Base-by-base conservation (phyloP, 371 early-diverging fungal species). In the Rhizopus arrhizus region DNA sequence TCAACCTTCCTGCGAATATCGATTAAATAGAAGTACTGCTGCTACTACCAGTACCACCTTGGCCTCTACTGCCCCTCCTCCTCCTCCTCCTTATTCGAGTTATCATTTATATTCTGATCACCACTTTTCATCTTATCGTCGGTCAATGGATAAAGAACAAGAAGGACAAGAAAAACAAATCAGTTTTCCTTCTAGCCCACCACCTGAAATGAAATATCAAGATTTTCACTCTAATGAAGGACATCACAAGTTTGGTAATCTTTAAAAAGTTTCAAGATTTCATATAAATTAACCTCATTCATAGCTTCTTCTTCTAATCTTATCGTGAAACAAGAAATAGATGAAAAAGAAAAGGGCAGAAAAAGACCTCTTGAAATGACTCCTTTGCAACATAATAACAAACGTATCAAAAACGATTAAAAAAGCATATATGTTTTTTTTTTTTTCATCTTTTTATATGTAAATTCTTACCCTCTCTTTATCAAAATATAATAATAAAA, bases 141-240 rank as follows among this genome's bases (percentile, higher is more conserved):
- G 15, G n/a, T 43, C 43, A 6, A n/a, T 11, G n/a, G 15, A n/a
- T 2, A 15, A 43, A n/a, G 48, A 29, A 38, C 8, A 38, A 48
- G 48, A 48, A 29, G 48, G 28, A 10, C 3, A 5, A 22, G 49
- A 56, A 32, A 43, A 56, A 15, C 56, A 42, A 6, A 56, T 56
- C 11, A 7, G 32, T 10, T 43, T 56, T 31, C 56, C 56, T 45
- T 43, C 56, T 5, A 56, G 56, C 43, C 56, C 56, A 56, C 56
- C 56, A 56, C 56, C 56, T 11, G 56, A 56, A 31, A 32, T 43
- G 32, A 43, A 56, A 16, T 56, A 43, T 56, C 15, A 45, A 15
- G 33, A 56, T 15, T 43, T 11, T 43, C 5, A 9, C 8, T 6
- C 43, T 0, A 15, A 11, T 15, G 5, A 38, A 12, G 15, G 22